Evolutionary conservation across 768 basidiomycete species (phyloP).

Genomic region (Tulasnella sp.): DNA sequence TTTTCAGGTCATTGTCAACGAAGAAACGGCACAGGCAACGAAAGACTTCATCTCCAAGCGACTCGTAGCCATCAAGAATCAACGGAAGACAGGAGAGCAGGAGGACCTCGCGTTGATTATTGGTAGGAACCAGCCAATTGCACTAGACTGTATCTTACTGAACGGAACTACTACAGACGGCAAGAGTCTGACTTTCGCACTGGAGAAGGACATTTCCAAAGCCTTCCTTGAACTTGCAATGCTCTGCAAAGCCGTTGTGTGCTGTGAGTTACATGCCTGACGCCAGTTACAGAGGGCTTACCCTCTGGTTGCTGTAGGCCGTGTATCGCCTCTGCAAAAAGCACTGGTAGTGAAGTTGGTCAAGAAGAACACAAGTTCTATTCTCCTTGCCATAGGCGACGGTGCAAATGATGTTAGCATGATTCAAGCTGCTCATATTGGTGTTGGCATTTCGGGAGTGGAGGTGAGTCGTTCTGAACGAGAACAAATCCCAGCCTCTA

Average conservation of each 20-base stretch:
- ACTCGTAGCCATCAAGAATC: conserved; percentile 85
- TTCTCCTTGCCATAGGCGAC: conserved; percentile 94
- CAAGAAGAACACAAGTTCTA: conserved; percentile 89
- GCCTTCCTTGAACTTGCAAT: conserved; percentile 90
- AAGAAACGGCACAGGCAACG: conserved; percentile 72
- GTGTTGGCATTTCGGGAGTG: conserved; percentile 94
- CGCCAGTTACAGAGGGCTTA: background rate
- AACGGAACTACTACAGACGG: conserved; percentile 54
- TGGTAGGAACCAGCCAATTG: conserved; percentile 43
- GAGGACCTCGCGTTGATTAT: conserved; percentile 95
- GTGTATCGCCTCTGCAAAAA: conserved; percentile 95
- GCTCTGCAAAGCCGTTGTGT: conserved; percentile 98
- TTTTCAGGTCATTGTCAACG: conserved; percentile 83
- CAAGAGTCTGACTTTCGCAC: conserved; percentile 84
- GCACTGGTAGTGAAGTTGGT: conserved; percentile 98
- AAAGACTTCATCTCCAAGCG: conserved; percentile 82
- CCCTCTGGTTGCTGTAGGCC: conserved; percentile 44
- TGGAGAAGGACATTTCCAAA: conserved; percentile 88
- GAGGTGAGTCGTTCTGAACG: conserved; percentile 46
- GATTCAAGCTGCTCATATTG: conserved; percentile 98
- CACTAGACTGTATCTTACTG: background rate
- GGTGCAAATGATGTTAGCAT: conserved; percentile 98
- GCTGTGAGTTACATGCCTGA: conserved; percentile 52
- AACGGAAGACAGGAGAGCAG: conserved; percentile 80
- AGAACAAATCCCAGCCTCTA: conserved; percentile 6